Percentiles rank a stretch among this genome's conserved stretches.
These are phyloP conservation scores for Ammopiptanthus mongolicus DNA, from an alignment of 306 rosid species.

Conservation along the genomic window DNA sequence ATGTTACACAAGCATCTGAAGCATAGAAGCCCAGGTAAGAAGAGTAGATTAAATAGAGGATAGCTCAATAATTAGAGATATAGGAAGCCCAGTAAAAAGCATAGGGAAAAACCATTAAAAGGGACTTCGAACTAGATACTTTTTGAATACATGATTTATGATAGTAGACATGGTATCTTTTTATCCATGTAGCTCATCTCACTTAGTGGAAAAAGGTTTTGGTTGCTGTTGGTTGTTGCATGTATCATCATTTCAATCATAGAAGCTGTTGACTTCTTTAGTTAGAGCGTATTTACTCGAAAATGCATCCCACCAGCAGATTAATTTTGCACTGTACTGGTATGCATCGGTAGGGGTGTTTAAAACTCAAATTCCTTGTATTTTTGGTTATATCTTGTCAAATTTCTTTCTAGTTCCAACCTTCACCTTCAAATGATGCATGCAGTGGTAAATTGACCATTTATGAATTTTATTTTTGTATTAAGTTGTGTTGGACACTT, in stretches of 20 bases:
- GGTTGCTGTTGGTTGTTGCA: neutral
- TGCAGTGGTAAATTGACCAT: neutral
- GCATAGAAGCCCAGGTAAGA: neutral
- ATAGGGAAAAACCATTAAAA: no score
- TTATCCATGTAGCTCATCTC: neutral
- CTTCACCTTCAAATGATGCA: neutral
- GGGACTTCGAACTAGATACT: no score
- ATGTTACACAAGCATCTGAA: slow-evolving; percentile 21
- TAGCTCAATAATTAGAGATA: no score
- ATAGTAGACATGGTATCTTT: neutral
- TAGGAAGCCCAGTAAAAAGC: no score
- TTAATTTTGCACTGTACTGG: neutral
- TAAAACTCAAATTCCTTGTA: neutral
- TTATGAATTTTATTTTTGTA: neutral
- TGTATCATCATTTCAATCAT: neutral
- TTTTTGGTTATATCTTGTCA: neutral
- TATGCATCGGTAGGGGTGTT: neutral
- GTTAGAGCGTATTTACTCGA: neutral
- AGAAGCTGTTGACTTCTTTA: neutral
- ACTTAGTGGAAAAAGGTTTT: neutral
- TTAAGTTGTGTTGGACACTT: neutral
- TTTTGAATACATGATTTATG: no score
- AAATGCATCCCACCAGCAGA: neutral
- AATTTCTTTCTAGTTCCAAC: neutral
- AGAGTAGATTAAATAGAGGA: no score